A percentile compares a stretch with the other conserved stretches of the same genome.
phyloP scores from a whole-genome alignment of 2,329 filamentous ascomycete species.

The Daldinia sp. region DNA sequence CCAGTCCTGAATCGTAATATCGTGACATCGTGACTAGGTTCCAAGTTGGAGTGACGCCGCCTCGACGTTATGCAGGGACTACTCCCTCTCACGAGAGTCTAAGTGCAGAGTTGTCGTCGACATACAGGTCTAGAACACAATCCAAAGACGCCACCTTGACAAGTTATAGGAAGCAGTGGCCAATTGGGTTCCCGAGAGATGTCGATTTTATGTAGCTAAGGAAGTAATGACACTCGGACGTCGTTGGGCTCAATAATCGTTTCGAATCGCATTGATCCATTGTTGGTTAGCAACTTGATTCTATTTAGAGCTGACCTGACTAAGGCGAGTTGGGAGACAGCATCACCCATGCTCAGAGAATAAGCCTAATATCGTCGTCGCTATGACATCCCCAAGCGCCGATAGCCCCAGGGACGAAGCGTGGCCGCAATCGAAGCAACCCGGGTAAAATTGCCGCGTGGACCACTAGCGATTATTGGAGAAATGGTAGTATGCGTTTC shows the following conservation, averaged over 20 bases:
- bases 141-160: constrained; percentile 47
- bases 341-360: constrained; percentile 28
- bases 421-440: constrained; percentile 17
- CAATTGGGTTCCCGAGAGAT: constrained; percentile 50
- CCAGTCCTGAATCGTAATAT: constrained; percentile 45
- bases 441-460: constrained; percentile 30
- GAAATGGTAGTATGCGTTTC: constrained; percentile 31
- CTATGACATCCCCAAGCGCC: constrained; percentile 33
- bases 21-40: constrained; percentile 49
- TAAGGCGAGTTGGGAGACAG: constrained; percentile 15
- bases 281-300: constrained; percentile 50
- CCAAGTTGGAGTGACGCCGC: constrained; percentile 46
- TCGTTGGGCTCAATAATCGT: constrained; percentile 50
- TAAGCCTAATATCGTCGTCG: neutral
- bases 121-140: constrained; percentile 43
- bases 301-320: constrained; percentile 38
- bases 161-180: constrained; percentile 44
- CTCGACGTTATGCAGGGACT: constrained; percentile 30
- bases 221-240: constrained; percentile 44
- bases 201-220: constrained; percentile 49
- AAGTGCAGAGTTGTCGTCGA: constrained; percentile 42
- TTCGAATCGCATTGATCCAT: constrained; percentile 51
- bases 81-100: constrained; percentile 21
- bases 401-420: constrained; percentile 43
- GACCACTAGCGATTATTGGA: constrained; percentile 30